These are phyloP conservation scores for Herpetospermum pedunculosum DNA, from an alignment of 306 rosid species.

Conservation along the genomic window DNA sequence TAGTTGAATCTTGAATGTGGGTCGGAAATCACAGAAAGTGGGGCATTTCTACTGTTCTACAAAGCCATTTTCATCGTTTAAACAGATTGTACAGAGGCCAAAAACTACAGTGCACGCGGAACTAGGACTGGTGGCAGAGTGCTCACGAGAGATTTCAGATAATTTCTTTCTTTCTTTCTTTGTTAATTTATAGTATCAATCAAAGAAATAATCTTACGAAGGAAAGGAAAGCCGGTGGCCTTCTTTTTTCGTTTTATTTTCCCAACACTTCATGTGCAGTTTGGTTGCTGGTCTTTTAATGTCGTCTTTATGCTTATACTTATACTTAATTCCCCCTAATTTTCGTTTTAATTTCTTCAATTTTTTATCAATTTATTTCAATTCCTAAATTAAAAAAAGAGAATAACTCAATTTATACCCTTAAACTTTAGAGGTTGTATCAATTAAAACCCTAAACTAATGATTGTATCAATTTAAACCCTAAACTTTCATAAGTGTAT, in stretches of 20 bases:
- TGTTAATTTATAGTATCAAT: neutral
- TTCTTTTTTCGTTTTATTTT: neutral
- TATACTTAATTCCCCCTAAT: no score
- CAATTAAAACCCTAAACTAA: no score
- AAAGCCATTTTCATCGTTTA: neutral
- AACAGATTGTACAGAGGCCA: neutral
- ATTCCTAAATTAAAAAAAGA: no score
- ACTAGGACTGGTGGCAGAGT: neutral
- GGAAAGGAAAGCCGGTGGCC: neutral
- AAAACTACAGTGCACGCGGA: slow-evolving; percentile 2
- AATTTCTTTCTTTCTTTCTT: neutral
- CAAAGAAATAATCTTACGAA: neutral
- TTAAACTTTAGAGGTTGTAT: no score
- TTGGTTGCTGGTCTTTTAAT: neutral
- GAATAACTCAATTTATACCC: no score
- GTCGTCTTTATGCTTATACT: neutral
- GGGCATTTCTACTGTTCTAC: neutral
- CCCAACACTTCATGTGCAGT: slow-evolving; percentile 4
- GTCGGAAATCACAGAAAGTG: neutral
- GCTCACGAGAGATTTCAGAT: neutral
- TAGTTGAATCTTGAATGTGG: neutral
- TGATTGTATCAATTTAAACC: no score
- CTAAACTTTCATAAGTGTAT: no score
- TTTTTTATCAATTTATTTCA: neutral
- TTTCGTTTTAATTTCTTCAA: neutral